A percentile compares a stretch with the other conserved stretches of the same genome.
phyloP scores from a whole-genome alignment of 768 basidiomycete genomes.

The Suillus plorans region DNA sequence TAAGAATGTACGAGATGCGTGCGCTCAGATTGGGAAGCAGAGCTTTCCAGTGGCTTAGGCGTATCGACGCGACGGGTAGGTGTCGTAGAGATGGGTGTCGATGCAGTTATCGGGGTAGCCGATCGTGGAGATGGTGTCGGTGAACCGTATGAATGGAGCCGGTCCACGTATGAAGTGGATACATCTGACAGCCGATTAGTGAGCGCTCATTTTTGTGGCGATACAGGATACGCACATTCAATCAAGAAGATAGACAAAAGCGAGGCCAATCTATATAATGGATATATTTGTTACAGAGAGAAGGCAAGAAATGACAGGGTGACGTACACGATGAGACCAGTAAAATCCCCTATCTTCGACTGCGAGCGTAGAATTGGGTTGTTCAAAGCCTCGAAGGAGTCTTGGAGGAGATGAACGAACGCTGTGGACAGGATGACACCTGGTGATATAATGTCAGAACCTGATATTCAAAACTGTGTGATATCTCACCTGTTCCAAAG shows the following conservation, averaged over 20 bases:
- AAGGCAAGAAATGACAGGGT: background rate
- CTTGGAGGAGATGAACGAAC: conserved; percentile 78
- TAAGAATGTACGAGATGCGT: conserved; percentile 18
- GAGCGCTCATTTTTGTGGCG: background rate
- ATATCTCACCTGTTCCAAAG: conserved; percentile 67
- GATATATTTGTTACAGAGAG: conserved; percentile 4
- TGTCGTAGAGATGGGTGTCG: conserved; percentile 3
- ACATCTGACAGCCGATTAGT: conserved; percentile 44
- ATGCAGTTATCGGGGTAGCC: conserved; percentile 29
- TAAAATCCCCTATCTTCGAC: conserved; percentile 56
- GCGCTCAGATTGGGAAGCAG: conserved; percentile 13
- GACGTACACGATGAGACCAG: conserved; percentile 74
- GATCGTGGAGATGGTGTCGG: conserved; percentile 39
- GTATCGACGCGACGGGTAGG: conserved; percentile 5
- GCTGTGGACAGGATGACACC: conserved; percentile 83
- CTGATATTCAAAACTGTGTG: background rate
- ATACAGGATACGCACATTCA: conserved; percentile 59
- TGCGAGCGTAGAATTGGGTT: conserved; percentile 42
- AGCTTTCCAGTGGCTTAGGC: background rate
- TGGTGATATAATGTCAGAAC: conserved; percentile 14
- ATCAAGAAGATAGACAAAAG: conserved; percentile 72
- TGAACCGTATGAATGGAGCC: conserved; percentile 62
- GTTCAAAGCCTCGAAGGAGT: conserved; percentile 64
- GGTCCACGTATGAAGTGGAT: conserved; percentile 75
- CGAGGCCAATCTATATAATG: conserved; percentile 50